Base-by-base conservation (phyloP, 768 basidiomycete genomes). In the Holtermanniella nyarrowii region DNA sequence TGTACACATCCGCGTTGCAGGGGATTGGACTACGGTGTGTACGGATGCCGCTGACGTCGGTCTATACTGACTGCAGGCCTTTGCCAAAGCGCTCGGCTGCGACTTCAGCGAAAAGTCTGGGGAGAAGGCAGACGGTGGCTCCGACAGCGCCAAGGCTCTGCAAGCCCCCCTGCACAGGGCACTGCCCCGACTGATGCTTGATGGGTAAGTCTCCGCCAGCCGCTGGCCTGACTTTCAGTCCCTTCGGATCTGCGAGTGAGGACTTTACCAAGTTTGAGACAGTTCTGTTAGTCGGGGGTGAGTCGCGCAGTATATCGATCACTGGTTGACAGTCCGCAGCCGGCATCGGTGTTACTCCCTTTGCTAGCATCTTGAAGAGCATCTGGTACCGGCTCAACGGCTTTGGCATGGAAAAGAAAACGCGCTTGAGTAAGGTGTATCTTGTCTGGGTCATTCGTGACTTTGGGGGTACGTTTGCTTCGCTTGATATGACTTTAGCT, bases 381-480 rank as follows among this genome's bases (percentile, higher is more conserved):
- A 87, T 91, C 63, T 91, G 89, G 89, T 96, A 95, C 74, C 84
- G 88, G 52, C 85, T 91, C 85, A 93, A 90, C 74, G 84, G 84
- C 73, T 78, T 88, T 63, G 80, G 84, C 63, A 73, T 76, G 2
- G 53, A 59, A 56, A 83, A 82, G 70, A 80, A 81, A 13, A 91
- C 89, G 1, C 79, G 86, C 44, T 78, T 95, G 39, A 85, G 84
- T 46, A 95, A 96, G 74, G 85, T 80, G 44, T 61, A 74, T 58
- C 88, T 91, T 69, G 86, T 86, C 14, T 91, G 88, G 89, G 88
- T 91, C 63, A 93, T 93, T 68, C 84, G 87, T 60, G 88, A 91
- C 71, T 89, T 88, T 63, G 86, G 84, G 79, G 79, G 37, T 65
- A 46, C 44, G 63, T 47, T 11, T 18, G 10, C 18, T 1, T 5